Evolutionary conservation across 768 basidiomycete genomes (phyloP).

Genomic region (Trametes meyenii): DNA sequence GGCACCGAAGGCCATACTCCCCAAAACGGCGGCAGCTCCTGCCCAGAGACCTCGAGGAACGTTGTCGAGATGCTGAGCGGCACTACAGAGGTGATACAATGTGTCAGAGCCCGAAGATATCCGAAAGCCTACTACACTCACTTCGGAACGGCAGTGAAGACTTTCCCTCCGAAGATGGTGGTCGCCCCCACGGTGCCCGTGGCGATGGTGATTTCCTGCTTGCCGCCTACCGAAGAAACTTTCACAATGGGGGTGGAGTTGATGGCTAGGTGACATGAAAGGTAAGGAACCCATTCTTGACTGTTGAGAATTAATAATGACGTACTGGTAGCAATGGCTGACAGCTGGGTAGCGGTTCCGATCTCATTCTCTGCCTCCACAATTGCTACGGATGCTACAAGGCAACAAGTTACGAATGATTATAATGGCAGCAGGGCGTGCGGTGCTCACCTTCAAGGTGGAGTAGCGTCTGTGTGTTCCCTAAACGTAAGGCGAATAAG

Average conservation of each 20-base stretch:
- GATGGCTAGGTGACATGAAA: neutral
- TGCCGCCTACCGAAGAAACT: neutral
- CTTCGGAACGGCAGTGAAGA: neutral
- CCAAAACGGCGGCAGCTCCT: conserved; percentile 3
- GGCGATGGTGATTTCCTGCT: neutral
- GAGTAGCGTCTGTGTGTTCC: neutral
- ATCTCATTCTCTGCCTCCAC: too few relatives aligned
- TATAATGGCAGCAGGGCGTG: too few relatives aligned
- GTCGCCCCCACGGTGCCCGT: neutral
- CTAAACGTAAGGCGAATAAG: neutral
- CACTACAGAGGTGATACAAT: neutral
- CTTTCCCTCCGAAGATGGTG: neutral
- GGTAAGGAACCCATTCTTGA: neutral
- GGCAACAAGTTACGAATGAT: too few relatives aligned
- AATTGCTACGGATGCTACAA: too few relatives aligned
- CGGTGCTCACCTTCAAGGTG: neutral
- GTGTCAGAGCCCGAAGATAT: neutral
- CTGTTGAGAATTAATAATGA: neutral
- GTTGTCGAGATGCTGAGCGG: neutral
- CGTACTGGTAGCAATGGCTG: neutral
- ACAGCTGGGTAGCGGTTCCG: neutral
- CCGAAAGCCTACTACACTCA: neutral
- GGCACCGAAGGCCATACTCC: conserved; percentile 7
- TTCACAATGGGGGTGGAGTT: neutral
- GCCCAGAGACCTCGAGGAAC: conserved; percentile 5